phyloP scores from a whole-genome alignment of 2,329 filamentous ascomycete species.

The Venturia pyrina region DNA sequence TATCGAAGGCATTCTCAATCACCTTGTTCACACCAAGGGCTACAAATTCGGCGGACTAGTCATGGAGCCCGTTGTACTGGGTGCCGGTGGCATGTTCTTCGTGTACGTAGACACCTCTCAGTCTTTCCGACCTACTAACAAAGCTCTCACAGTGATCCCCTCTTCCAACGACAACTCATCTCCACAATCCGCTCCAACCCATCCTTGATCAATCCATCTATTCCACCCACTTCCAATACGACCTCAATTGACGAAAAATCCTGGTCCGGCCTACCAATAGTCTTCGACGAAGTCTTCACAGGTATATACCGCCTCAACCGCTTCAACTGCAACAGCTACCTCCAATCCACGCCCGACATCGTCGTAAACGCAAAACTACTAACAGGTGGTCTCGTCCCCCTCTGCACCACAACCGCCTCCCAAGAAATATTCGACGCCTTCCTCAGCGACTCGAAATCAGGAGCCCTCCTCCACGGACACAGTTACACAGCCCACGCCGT shows the following conservation, averaged over 20 bases:
- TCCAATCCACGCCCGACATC: constrained; percentile 60
- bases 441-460: constrained; percentile 60
- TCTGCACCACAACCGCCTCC: constrained; percentile 67
- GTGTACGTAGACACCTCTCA: constrained; percentile 42
- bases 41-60: constrained; percentile 67
- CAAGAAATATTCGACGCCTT: constrained; percentile 65
- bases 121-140: constrained; percentile 7
- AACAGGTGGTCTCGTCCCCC: constrained; percentile 68
- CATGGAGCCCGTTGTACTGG: constrained; percentile 70
- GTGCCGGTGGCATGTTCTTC: constrained; percentile 75
- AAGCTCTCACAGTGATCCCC: constrained; percentile 50
- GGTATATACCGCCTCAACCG: constrained; percentile 73
- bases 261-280: constrained; percentile 67
- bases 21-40: constrained; percentile 44
- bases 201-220: constrained; percentile 39
- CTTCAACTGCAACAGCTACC: constrained; percentile 59
- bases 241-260: constrained; percentile 16
- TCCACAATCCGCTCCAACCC: constrained; percentile 53
- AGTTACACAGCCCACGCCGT: constrained; percentile 80
- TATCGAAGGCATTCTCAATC: constrained; percentile 45
- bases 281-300: constrained; percentile 84
- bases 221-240: constrained; percentile 14
- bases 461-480: constrained; percentile 73
- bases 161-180: constrained; percentile 67
- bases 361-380: constrained; percentile 75